A percentile compares a stretch with the other conserved stretches of the same genome.
Evolutionary conservation across 2,329 filamentous ascomycete genomes (phyloP).

Genomic region (Colletotrichum higginsianum): DNA sequence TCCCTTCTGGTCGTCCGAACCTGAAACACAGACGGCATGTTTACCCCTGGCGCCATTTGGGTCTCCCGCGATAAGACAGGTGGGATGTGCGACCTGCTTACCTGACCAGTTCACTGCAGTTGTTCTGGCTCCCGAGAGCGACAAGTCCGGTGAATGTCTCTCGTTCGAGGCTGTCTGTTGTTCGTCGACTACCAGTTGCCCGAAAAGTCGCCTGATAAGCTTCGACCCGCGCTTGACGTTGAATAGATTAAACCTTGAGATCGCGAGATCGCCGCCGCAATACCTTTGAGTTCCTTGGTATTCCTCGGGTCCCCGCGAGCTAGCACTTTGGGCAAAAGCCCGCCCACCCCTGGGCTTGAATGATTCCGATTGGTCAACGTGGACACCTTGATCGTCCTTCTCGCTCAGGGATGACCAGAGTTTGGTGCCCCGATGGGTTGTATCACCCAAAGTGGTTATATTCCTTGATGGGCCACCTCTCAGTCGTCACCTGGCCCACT

Average conservation of each 20-base stretch:
- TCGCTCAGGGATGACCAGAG: slow-evolving; percentile 1
- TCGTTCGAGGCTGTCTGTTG: not conserved
- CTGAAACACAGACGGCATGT: slow-evolving; percentile 36
- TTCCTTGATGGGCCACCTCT: slow-evolving; percentile 1
- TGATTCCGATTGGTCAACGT: slow-evolving; percentile 37
- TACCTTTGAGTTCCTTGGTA: slow-evolving; percentile 5
- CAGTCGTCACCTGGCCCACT: not conserved
- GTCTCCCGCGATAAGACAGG: slow-evolving; percentile 22
- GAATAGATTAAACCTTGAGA: slow-evolving; percentile 18
- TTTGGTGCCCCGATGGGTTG: slow-evolving; percentile 30
- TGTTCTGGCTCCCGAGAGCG: not conserved
- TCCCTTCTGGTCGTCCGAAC: slow-evolving; percentile 31
- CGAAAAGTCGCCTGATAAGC: not conserved
- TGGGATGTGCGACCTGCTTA: not conserved
- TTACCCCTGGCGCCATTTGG: slow-evolving; percentile 36
- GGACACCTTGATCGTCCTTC: slow-evolving; percentile 16
- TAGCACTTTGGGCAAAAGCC: slow-evolving; percentile 3
- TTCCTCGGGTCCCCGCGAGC: slow-evolving; percentile 5
- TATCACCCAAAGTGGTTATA: slow-evolving; percentile 36
- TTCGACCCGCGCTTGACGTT: not conserved
- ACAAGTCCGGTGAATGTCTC: no score
- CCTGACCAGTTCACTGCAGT: not conserved
- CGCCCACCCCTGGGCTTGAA: slow-evolving; percentile 14
- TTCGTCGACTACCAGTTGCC: not conserved
- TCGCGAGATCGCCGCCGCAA: slow-evolving; percentile 23